phyloP scores from a whole-genome alignment of 805 yeast genomes.

The Saturnispora diversa region DNA sequence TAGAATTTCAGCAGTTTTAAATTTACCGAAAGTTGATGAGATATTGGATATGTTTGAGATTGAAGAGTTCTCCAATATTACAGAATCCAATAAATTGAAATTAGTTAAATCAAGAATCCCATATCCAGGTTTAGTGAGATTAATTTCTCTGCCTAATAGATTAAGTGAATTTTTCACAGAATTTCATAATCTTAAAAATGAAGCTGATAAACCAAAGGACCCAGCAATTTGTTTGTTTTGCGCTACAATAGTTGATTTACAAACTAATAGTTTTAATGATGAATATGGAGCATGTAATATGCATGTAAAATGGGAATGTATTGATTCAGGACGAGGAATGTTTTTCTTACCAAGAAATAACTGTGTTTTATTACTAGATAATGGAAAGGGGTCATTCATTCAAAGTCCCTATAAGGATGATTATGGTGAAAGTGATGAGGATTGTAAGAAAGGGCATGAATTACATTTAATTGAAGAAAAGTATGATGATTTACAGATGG shows the following conservation, averaged over 20 bases:
- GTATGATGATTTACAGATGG: slow-evolving; percentile 58
- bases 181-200: slow-evolving; percentile 39
- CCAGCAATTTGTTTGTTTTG: slow-evolving; percentile 87
- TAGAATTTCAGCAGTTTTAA: slow-evolving; percentile 41
- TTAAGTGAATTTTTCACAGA: slow-evolving; percentile 63
- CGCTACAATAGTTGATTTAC: slow-evolving; percentile 61
- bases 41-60: slow-evolving; percentile 17
- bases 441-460: slow-evolving; percentile 62
- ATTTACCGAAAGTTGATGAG: slow-evolving; percentile 34
- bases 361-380: slow-evolving; percentile 53
- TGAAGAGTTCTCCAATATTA: slow-evolving; percentile 13
- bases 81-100: slow-evolving; percentile 10
- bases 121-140: slow-evolving; percentile 58
- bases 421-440: slow-evolving; percentile 81
- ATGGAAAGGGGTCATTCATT: slow-evolving; percentile 75
- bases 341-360: slow-evolving; percentile 66
- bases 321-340: slow-evolving; percentile 55
- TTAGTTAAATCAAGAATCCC: slow-evolving; percentile 30
- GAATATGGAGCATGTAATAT: slow-evolving; percentile 70
- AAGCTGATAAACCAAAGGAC: slow-evolving; percentile 39
- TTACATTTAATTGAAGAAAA: slow-evolving; percentile 53
- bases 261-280: slow-evolving; percentile 47
- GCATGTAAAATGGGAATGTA: slow-evolving; percentile 58
- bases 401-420: slow-evolving; percentile 78
- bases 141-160: slow-evolving; percentile 57